phyloP scores from a whole-genome alignment of 1,139 yeast genomes.

The Trichomonascaceae sp. region DNA sequence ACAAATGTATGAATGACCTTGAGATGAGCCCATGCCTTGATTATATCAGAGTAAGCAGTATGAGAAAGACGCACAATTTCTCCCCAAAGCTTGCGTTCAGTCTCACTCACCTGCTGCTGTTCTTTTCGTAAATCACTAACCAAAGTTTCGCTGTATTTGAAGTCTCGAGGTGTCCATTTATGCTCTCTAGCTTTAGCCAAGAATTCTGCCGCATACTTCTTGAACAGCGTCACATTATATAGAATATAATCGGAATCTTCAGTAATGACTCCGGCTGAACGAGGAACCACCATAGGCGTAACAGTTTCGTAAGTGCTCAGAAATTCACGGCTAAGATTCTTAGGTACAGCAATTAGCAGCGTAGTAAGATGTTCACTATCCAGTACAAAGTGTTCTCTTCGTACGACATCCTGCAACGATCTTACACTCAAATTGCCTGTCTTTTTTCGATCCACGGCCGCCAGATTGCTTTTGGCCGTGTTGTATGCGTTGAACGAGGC shows the following conservation, averaged over 20 bases:
- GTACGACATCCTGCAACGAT: slow-evolving; percentile 83
- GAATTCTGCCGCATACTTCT: slow-evolving; percentile 69
- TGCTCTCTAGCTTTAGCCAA: slow-evolving; percentile 68
- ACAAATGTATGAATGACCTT: slow-evolving; percentile 59
- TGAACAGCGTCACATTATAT: slow-evolving; percentile 77
- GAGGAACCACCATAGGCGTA: slow-evolving; percentile 80
- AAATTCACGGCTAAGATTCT: slow-evolving; percentile 53
- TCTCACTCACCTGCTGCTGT: slow-evolving; percentile 64
- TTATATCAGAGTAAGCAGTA: slow-evolving; percentile 81
- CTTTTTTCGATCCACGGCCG: slow-evolving; percentile 86
- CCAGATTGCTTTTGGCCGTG: slow-evolving; percentile 73
- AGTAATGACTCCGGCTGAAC: slow-evolving; percentile 68
- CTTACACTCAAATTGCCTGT: slow-evolving; percentile 87
- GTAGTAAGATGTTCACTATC: slow-evolving; percentile 84
- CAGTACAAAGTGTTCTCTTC: slow-evolving; percentile 75
- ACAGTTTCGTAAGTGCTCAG: slow-evolving; percentile 67
- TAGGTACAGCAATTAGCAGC: slow-evolving; percentile 81
- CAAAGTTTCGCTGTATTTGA: slow-evolving; percentile 73
- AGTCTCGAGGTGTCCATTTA: slow-evolving; percentile 92
- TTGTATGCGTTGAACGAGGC: slow-evolving; percentile 63
- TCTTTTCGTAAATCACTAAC: slow-evolving; percentile 71
- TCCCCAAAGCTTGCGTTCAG: slow-evolving; percentile 67
- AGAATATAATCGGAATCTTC: slow-evolving; percentile 68
- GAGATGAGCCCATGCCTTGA: slow-evolving; percentile 83
- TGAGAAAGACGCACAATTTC: slow-evolving; percentile 78